Base-by-base conservation (phyloP, 768 basidiomycete species). In the Ephemerocybe angulata region DNA sequence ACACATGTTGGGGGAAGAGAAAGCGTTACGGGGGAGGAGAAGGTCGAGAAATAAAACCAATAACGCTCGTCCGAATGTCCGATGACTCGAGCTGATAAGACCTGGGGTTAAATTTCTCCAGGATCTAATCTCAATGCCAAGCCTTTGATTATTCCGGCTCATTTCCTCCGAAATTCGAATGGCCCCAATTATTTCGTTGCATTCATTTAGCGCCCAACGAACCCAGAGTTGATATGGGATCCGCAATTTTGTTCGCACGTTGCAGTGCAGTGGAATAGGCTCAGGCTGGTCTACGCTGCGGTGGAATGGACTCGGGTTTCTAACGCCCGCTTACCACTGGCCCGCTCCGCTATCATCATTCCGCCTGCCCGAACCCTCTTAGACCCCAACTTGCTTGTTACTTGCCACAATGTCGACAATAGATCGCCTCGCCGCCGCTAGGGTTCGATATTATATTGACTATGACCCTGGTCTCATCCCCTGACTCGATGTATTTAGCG, bases 1-100 rank as follows among this genome's bases (percentile, higher is more conserved):
- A 67, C 94, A 98, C 94, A 98, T 98, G 42, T 24, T 71, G 57
- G 52, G 52, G 41, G 46, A 46, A 38, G 52, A 22, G n/a, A 47
- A 46, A 25, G 47, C 58, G 42, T 42, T 53, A 40, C 51, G 40
- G 44, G 27, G 27, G 27, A 11, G 29, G n/a, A 19, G 27, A 5
- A 13, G 17, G n/a, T 31, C 30, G 21, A 17, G 6, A 19, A 41
- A 41, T 41, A 41, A 7, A 41, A 41, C 15, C n/a, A 17, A 7
- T 15, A 7, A 17, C 11, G 12, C 17, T 24, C 27, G 46, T 29
- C 28, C 25, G 44, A 28, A 28, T 29, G 8, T 30, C 5, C n/a
- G 48, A 35, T 50, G 48, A 50, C 48, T 50, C 48, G 48, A 50
- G 21, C 38, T n/a, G 38, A 50, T 15, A 50, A 19, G 24, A 50